Conservation (phyloP, 768 basidiomycete species). For the Suillus cothurnatus region DNA sequence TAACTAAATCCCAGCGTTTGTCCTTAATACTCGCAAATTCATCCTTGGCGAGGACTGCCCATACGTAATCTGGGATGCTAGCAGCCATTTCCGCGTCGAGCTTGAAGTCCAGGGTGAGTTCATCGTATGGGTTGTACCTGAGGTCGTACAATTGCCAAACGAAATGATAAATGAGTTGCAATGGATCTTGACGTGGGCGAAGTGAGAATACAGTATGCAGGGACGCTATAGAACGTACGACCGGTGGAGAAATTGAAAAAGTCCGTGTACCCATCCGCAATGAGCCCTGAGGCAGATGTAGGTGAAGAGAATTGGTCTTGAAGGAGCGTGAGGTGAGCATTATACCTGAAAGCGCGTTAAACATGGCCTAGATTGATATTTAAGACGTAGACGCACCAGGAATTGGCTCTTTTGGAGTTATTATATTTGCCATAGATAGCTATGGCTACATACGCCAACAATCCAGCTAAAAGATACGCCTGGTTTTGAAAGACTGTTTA, state of each 20-base stretch:
- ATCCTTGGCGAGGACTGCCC: constrained; percentile 81
- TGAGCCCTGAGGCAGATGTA: constrained; percentile 48
- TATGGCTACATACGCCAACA: constrained; percentile 58
- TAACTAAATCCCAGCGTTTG: constrained; percentile 84
- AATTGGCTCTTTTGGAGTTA: constrained; percentile 63
- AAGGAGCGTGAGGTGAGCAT: constrained; percentile 59
- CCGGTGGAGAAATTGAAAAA: constrained; percentile 89
- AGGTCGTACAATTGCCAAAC: constrained; percentile 72
- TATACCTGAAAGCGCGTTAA: constrained; percentile 47
- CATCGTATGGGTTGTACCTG: constrained; percentile 68
- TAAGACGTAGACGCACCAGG: constrained; percentile 54
- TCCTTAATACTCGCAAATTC: constrained; percentile 70
- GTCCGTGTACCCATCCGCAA: constrained; percentile 73
- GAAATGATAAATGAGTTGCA: constrained; percentile 64
- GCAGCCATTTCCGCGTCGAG: constrained; percentile 45
- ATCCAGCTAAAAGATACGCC: constrained; percentile 49
- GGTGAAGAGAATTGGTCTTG: constrained; percentile 77
- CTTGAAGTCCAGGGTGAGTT: constrained; percentile 78
- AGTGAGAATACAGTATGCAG: constrained; percentile 81
- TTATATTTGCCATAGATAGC: constrained; percentile 60
- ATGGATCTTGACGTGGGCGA: constrained; percentile 81
- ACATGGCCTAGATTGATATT: constrained; percentile 10
- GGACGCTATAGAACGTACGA: constrained; percentile 69
- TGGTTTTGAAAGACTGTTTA: constrained; percentile 67
- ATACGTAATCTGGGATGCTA: constrained; percentile 70